Conservation (phyloP, 2,329 filamentous ascomycete genomes). For the Colletotrichum magnum region DNA sequence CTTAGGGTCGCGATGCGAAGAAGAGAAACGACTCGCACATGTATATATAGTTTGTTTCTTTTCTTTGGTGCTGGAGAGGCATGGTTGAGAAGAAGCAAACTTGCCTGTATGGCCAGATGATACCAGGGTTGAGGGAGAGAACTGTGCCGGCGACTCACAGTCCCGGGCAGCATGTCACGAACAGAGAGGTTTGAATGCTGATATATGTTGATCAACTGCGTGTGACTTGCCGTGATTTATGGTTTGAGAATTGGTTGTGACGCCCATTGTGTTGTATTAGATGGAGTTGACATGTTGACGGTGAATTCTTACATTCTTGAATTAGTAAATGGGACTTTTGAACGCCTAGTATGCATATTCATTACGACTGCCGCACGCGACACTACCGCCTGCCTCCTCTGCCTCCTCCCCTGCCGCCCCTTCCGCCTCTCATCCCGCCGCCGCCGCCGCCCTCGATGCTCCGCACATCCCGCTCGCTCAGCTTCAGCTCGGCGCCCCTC, state of each 20-base stretch:
- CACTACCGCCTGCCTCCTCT: conserved; percentile 45
- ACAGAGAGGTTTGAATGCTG: conserved; percentile 35
- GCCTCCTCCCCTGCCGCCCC: conserved; percentile 37
- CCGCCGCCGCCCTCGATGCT: conserved; percentile 73
- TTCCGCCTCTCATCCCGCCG: conserved; percentile 15
- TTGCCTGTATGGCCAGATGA: conserved; percentile 39
- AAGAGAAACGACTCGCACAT: conserved; percentile 41
- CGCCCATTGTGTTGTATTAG: neutral
- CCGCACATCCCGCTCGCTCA: conserved; percentile 83
- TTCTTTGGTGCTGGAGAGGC: conserved; percentile 34
- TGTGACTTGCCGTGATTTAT: neutral
- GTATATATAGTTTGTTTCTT: conserved; percentile 43
- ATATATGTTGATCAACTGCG: conserved; percentile 21
- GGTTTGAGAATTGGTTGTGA: neutral
- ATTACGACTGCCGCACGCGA: neutral
- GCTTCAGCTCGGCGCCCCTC: conserved; percentile 80
- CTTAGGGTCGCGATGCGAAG: conserved; percentile 37
- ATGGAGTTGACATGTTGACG: neutral
- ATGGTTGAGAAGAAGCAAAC: conserved; percentile 32
- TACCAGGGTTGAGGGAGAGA: conserved; percentile 40
- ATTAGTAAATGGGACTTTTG: neutral
- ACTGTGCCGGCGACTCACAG: conserved; percentile 11
- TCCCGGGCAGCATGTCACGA: conserved; percentile 23
- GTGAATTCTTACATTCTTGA: neutral
- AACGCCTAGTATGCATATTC: neutral